phyloP scores from a whole-genome alignment of 345 rosid genomes.

The Firmiana major region DNA sequence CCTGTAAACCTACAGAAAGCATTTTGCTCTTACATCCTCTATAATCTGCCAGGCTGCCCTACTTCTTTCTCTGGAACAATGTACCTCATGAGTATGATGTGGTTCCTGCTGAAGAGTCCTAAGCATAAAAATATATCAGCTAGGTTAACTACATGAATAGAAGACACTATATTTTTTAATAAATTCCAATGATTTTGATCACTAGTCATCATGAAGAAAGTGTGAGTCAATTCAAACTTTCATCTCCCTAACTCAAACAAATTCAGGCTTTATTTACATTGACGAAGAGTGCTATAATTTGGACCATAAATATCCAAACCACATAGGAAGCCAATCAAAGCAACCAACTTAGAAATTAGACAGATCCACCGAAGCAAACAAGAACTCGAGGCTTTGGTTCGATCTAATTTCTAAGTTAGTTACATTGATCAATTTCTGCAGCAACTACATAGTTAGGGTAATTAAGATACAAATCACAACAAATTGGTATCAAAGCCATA shows the following conservation, averaged over 20 bases:
- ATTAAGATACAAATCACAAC: too few relatives aligned
- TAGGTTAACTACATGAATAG: background rate
- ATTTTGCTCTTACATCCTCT: constrained; percentile 53
- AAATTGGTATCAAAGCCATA: too few relatives aligned
- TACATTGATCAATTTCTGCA: too few relatives aligned
- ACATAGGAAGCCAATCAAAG: too few relatives aligned
- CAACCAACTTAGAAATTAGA: too few relatives aligned
- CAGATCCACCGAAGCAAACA: too few relatives aligned
- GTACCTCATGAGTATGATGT: constrained; percentile 48
- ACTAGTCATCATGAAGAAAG: background rate
- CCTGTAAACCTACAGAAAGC: background rate
- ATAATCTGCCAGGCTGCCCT: constrained; percentile 76
- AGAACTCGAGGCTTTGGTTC: too few relatives aligned
- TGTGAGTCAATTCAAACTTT: background rate
- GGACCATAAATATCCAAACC: too few relatives aligned
- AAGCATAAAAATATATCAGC: constrained; percentile 14
- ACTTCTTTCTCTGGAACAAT: constrained; percentile 91
- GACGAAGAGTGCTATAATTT: too few relatives aligned
- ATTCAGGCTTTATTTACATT: background rate
- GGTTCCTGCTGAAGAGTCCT: constrained; percentile 38
- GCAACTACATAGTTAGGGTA: too few relatives aligned
- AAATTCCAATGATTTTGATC: background rate
- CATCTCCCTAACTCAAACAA: background rate
- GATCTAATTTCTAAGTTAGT: too few relatives aligned
- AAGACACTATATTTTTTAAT: background rate